These are phyloP conservation scores for Microstroma glucosiphilum DNA, from an alignment of 1,284 basidiomycete species.

Conservation along the genomic window DNA sequence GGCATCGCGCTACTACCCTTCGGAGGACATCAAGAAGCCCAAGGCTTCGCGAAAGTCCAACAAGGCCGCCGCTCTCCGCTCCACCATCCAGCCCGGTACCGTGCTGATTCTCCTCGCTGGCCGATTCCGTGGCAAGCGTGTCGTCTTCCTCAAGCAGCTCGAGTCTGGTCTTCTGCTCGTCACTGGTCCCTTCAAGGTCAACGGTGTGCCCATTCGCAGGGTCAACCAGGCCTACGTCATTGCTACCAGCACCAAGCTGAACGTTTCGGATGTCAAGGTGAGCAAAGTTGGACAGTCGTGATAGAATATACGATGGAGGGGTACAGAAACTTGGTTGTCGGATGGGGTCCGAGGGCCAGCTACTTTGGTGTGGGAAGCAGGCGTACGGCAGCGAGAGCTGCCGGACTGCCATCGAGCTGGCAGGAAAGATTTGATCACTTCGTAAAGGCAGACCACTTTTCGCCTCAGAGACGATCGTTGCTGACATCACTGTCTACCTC, in stretches of 20 bases:
- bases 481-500: background rate
- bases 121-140: slow-evolving; percentile 95
- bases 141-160: slow-evolving; percentile 97
- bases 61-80: slow-evolving; percentile 65
- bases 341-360: too few relatives aligned
- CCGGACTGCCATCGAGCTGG: too few relatives aligned
- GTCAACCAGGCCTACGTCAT: slow-evolving; percentile 99
- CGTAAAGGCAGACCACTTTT: background rate
- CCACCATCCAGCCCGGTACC: slow-evolving; percentile 86
- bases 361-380: too few relatives aligned
- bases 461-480: background rate
- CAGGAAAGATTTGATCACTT: too few relatives aligned
- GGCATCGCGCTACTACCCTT: slow-evolving; percentile 92
- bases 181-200: slow-evolving; percentile 96
- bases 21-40: slow-evolving; percentile 81
- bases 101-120: slow-evolving; percentile 95
- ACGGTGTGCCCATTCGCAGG: slow-evolving; percentile 94
- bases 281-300: slow-evolving; percentile 32
- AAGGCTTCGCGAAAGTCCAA: slow-evolving; percentile 86
- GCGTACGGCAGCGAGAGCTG: too few relatives aligned
- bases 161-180: slow-evolving; percentile 87
- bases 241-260: slow-evolving; percentile 92
- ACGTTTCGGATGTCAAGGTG: slow-evolving; percentile 72
- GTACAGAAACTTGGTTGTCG: background rate
- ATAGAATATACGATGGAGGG: background rate